Evolutionary conservation across 352 stramenopile species (phyloP).

Genomic region (Poterioochromonas sp.): DNA sequence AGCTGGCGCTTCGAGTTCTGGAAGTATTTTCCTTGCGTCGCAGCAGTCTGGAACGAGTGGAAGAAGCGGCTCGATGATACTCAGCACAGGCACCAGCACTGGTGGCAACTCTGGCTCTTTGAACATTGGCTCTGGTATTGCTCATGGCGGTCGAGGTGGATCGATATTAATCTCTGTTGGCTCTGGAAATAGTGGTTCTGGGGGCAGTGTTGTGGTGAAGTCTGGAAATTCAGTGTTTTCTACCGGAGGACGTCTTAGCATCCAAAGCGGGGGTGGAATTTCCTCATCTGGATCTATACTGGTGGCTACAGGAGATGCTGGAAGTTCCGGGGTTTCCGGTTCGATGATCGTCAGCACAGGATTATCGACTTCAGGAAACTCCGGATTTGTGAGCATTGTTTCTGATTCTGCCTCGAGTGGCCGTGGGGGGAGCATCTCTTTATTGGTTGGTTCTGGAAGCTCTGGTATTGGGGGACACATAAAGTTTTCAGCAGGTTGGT

Average conservation of each 20-base stretch:
- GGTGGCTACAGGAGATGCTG: conserved; percentile 38
- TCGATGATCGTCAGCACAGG: conserved; percentile 31
- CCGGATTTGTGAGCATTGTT: conserved; percentile 63
- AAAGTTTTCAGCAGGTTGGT: neutral
- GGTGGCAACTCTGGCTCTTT: neutral
- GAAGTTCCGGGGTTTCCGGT: conserved; percentile 35
- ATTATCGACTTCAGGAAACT: conserved; percentile 33
- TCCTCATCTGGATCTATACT: conserved; percentile 21
- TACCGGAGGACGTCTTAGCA: conserved; percentile 62
- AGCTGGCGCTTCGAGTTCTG: neutral
- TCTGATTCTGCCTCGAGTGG: conserved; percentile 59
- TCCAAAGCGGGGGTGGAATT: conserved; percentile 53
- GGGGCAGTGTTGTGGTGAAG: conserved; percentile 61
- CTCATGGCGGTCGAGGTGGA: conserved; percentile 36
- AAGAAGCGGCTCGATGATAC: conserved; percentile 20
- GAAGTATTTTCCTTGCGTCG: conserved; percentile 15
- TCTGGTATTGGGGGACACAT: neutral
- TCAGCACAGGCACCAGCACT: conserved; percentile 20
- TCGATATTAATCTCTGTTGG: conserved; percentile 49
- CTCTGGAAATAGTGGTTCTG: conserved; percentile 62
- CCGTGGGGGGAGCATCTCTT: conserved; percentile 7
- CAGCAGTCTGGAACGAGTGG: conserved; percentile 11
- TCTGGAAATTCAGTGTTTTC: conserved; percentile 52
- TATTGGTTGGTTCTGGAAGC: conserved; percentile 6
- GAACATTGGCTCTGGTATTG: neutral